Conservation (phyloP, 1,139 yeast species). For the Candida neerlandica region DNA sequence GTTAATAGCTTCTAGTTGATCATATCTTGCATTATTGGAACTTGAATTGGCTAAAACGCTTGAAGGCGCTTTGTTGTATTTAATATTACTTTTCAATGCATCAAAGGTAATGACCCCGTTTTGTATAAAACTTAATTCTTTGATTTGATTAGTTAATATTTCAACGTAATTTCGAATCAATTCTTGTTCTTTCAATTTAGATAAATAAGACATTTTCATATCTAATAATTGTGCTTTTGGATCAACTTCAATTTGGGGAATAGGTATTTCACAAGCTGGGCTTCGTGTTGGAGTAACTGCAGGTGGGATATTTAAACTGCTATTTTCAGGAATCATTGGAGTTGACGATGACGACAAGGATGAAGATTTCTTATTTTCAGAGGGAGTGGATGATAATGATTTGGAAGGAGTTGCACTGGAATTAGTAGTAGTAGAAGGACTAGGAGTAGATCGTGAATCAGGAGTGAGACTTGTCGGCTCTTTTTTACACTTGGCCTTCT, state of each 20-base stretch:
- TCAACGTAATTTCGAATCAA: constrained; percentile 48
- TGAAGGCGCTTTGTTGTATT: constrained; percentile 9
- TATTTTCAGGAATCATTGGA: neutral
- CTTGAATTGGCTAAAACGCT: constrained; percentile 10
- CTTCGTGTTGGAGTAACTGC: too few species aligned
- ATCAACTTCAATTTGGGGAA: constrained; percentile 18
- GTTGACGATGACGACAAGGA: neutral
- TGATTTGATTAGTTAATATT: constrained; percentile 46
- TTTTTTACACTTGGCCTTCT: constrained; percentile 10
- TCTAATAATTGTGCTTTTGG: constrained; percentile 24
- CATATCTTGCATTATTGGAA: constrained; percentile 21
- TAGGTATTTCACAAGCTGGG: constrained; percentile 12
- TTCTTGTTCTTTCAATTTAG: constrained; percentile 49
- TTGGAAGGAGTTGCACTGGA: neutral
- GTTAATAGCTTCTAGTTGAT: constrained; percentile 44
- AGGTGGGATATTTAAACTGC: neutral
- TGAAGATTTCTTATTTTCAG: neutral
- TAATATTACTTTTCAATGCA: constrained; percentile 30
- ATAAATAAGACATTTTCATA: constrained; percentile 36
- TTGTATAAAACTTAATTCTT: constrained; percentile 48
- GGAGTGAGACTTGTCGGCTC: neutral
- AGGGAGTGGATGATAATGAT: constrained; percentile 2
- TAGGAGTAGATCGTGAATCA: constrained; percentile 1
- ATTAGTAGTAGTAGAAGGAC: constrained; percentile 1
- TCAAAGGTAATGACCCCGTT: constrained; percentile 51